Base-by-base conservation (phyloP, 257 asterid genomes). In the Scutellaria minor region DNA sequence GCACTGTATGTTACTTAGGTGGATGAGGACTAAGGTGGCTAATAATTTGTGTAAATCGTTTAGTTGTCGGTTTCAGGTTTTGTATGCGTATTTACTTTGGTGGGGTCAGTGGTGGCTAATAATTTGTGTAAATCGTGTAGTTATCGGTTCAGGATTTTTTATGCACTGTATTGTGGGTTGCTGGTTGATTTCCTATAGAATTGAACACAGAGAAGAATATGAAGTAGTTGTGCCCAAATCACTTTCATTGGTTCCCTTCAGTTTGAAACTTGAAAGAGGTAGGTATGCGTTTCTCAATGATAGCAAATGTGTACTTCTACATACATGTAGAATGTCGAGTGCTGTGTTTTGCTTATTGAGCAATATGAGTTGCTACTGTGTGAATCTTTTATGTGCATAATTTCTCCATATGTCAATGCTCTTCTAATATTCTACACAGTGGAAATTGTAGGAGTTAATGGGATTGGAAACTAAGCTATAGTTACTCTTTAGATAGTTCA, bases 371-470 rank as follows among this genome's bases (percentile, higher is more conserved):
- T 24, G 27, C 37, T 31, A 31, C 37, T 4, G 3, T 4, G 37
- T 31, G 37, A 3, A 31, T 31, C 37, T 2, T 24, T 31, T 31
- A 31, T 31, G 37, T 31, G 37, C 37, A 31, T 31, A 31, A 31
- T 31, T 31, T 31, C 37, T 31, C 37, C 37, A 31, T 31, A 4
- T 31, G 37, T 3, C 37, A 31, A 31, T 31, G 37, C 37, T 31
- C 37, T 4, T 31, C 37, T 24, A 24, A 31, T 31, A 31, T 31
- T 31, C 13, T 58, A 18, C 37, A 50, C 14, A 5, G 47, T 24
- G 51, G 57, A 27, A 53, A 40, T 11, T 12, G 42, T 52, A 7
- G 71, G 67, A 22, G 48, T 71, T 51, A 7, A 35, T 55, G 39
- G 39, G 46, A 22, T 8, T 20, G 45, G n/a, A 56, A 48, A 27